Evolutionary conservation across 495 filamentous ascomycete species (phyloP), one percentile per base, ranked within the genome.

Genomic region (Talaromyces proteolyticus): DNA sequence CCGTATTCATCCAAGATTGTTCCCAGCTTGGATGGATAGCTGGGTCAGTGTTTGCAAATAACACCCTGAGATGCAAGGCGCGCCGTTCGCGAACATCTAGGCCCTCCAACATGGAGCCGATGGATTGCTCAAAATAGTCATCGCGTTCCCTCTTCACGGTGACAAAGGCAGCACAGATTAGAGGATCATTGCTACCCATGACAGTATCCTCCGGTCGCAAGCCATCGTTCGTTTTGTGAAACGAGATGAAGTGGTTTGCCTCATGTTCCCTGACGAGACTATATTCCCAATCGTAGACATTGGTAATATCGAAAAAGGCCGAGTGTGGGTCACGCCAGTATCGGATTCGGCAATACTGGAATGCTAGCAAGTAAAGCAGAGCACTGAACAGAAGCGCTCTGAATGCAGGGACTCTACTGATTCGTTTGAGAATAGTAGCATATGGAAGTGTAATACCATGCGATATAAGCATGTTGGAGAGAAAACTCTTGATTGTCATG

Each of bases 21-120:
- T 58, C 61, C 53, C 72, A 75, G 50, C 71, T 72, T 1, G 71
- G 68, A 59, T 83, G 79, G 16, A 49, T 44, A 0, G 36, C 54
- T 7, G 75, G 74, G 52, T 78, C 58, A 7, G 64, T 69, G 49
- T 81, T 68, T 22, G 76, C 74, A 39, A 82, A 70, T 19, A 84
- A 64, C 5, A 77, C 62, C 7, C 68, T 62, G 6, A 84, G 54
- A 49, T 72, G 52, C 18, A 82, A 63, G 6, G 62, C 57, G 2
- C 55, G 48, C 20, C 77, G 64, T 60, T 83, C 76, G 4, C 58
- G 48, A 1, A 55, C 29, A 21, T 67, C 70, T 3, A 83, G 59
- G 0, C 68, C 75, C 10, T 67, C 68, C 19, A 76, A 62, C 24
- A 83, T 47, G 1, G 74, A 78, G 7, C 76, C 80, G 7, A 82